Percentiles rank a stretch among this genome's conserved stretches.
phyloP scores from a whole-genome alignment of 768 basidiomycete genomes.

The Lenzites betulinus region DNA sequence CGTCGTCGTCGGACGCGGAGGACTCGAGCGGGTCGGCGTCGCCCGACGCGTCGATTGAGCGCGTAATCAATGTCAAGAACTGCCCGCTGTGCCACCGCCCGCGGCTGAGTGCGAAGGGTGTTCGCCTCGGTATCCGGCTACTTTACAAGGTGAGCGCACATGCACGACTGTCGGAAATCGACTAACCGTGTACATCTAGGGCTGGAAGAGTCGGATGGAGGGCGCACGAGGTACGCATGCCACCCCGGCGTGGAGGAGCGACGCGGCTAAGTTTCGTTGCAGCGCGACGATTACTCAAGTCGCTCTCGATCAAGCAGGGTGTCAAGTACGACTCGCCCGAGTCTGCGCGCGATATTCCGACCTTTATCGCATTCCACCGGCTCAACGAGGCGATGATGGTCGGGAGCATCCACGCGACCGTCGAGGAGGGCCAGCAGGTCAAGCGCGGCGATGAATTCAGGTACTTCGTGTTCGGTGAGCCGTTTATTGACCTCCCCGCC shows the following conservation, averaged over 20 bases:
- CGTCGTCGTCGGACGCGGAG: constrained; percentile 49
- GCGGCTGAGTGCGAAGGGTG: constrained; percentile 79
- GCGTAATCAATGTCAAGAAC: constrained; percentile 92
- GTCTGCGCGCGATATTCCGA: constrained; percentile 79
- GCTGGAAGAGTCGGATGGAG: constrained; percentile 86
- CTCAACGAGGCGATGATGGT: constrained; percentile 96
- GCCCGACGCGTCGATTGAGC: constrained; percentile 46
- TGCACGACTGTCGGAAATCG: neutral
- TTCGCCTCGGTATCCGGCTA: constrained; percentile 88
- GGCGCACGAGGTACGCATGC: constrained; percentile 68
- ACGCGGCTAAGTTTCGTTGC: neutral
- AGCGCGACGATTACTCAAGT: constrained; percentile 85
- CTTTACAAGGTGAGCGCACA: constrained; percentile 68
- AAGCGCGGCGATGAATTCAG: constrained; percentile 88
- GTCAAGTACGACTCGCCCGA: constrained; percentile 87
- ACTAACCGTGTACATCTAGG: constrained; percentile 42
- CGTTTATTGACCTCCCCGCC: too few species aligned
- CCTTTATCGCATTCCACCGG: constrained; percentile 89
- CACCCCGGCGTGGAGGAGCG: neutral
- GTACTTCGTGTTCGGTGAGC: constrained; percentile 93
- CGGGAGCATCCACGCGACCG: constrained; percentile 84
- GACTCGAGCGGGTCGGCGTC: constrained; percentile 34
- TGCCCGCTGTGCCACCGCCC: constrained; percentile 95
- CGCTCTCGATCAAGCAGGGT: constrained; percentile 91
- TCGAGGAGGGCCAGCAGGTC: constrained; percentile 80